Evolutionary conservation across 2,329 filamentous ascomycete species (phyloP).

Genomic region (Plenodomus tracheiphilus): DNA sequence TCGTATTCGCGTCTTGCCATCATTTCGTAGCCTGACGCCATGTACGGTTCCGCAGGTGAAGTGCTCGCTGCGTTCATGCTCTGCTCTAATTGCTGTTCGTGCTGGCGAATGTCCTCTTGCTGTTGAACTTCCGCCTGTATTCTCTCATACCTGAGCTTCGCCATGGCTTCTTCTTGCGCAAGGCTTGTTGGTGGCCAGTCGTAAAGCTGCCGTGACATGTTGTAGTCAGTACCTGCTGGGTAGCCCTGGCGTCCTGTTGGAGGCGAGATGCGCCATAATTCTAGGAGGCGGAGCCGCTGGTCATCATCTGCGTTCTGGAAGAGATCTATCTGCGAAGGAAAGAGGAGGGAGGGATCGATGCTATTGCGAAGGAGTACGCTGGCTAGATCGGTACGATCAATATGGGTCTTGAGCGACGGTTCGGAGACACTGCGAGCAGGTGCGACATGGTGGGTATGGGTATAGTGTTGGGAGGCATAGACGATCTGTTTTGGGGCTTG

Average conservation of each 20-base stretch:
- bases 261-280: conserved; percentile 83
- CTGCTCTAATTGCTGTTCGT: conserved; percentile 34
- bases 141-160: conserved; percentile 63
- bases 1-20: conserved; percentile 68
- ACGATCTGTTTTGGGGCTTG: conserved; percentile 55
- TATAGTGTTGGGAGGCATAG: conserved; percentile 84
- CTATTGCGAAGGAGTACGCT: conserved; percentile 66
- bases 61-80: conserved; percentile 29
- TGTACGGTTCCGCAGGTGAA: conserved; percentile 73
- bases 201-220: conserved; percentile 45
- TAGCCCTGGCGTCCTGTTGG: conserved; percentile 51
- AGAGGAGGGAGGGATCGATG: conserved; percentile 70
- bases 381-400: conserved; percentile 51
- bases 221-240: conserved; percentile 50
- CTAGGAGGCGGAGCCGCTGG: conserved; percentile 74
- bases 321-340: conserved; percentile 74
- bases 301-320: conserved; percentile 74
- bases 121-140: conserved; percentile 33
- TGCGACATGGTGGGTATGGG: conserved; percentile 72
- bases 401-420: conserved; percentile 37
- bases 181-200: conserved; percentile 61
- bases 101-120: conserved; percentile 30
- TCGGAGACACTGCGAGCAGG: conserved; percentile 34
- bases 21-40: conserved; percentile 77
- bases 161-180: conserved; percentile 59